Evolutionary conservation across 495 filamentous ascomycete genomes (phyloP).

Genomic region (Penicillium daleae): DNA sequence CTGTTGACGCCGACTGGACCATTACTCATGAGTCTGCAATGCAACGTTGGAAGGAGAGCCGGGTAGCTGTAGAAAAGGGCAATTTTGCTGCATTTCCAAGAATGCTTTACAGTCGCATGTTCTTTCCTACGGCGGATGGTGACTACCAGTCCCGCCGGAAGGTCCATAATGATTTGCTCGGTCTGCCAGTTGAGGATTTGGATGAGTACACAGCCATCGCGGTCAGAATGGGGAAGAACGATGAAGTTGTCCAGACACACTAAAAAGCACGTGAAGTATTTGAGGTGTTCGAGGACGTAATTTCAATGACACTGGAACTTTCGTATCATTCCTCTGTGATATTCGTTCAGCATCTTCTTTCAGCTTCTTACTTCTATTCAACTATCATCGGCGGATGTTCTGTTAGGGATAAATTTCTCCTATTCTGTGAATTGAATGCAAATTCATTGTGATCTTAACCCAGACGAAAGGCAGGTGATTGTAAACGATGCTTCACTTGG

Average conservation of each 20-base stretch:
- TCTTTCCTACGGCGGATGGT: not conserved
- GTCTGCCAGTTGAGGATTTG: slow-evolving; percentile 3
- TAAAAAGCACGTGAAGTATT: not conserved
- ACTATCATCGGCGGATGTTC: too few species aligned
- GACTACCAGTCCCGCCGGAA: not conserved
- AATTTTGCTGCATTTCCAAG: not conserved
- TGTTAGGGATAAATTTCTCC: too few species aligned
- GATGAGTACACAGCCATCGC: slow-evolving; percentile 8
- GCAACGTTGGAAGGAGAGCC: not conserved
- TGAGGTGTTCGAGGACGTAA: not conserved
- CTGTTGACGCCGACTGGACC: not conserved
- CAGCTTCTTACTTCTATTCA: too few species aligned
- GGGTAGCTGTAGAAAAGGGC: not conserved
- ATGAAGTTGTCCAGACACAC: not conserved
- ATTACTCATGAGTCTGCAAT: not conserved
- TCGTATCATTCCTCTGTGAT: too few species aligned
- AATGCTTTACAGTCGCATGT: slow-evolving; percentile 1
- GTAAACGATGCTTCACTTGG: too few species aligned
- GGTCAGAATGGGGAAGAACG: slow-evolving; percentile 2
- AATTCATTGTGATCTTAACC: too few species aligned
- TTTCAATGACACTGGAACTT: too few species aligned
- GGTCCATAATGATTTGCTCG: not conserved
- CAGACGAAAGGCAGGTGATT: too few species aligned
- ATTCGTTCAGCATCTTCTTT: too few species aligned
- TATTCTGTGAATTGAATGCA: too few species aligned